Percentiles rank a stretch among this genome's conserved stretches.
Evolutionary conservation across 768 basidiomycete genomes (phyloP).

Genomic region (Lepiota brunneoincarnata): DNA sequence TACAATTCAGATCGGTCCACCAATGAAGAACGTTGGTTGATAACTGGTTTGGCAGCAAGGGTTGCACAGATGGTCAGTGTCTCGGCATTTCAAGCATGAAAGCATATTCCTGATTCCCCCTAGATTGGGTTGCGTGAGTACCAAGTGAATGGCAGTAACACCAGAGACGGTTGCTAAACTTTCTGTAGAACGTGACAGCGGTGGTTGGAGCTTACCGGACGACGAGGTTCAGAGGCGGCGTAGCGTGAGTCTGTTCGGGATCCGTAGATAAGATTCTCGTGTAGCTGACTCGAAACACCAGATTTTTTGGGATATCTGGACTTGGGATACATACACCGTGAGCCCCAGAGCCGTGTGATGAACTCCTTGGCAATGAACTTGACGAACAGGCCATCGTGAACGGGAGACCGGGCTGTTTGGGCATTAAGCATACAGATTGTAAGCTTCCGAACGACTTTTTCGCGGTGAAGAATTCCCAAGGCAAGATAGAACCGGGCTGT

Average conservation of each 20-base stretch:
- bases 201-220: constrained; percentile 41
- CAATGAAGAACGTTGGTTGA: constrained; percentile 46
- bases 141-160: background rate
- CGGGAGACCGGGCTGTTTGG: constrained; percentile 47
- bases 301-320: constrained; percentile 54
- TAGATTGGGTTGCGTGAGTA: constrained; percentile 53
- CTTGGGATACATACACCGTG: constrained; percentile 49
- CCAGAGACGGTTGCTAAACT: constrained; percentile 1
- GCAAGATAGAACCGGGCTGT: constrained; percentile 43
- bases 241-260: constrained; percentile 20
- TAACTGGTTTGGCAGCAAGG: constrained; percentile 41
- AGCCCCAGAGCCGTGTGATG: constrained; percentile 14
- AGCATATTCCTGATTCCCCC: background rate
- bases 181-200: constrained; percentile 46
- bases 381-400: constrained; percentile 40
- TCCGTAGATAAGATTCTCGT: background rate
- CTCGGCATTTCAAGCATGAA: background rate
- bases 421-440: constrained; percentile 49
- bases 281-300: constrained; percentile 13
- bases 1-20: constrained; percentile 39
- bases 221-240: constrained; percentile 48
- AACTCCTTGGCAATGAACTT: constrained; percentile 3
- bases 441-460: constrained; percentile 47
- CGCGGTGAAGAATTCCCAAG: constrained; percentile 24
- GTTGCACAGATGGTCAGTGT: constrained; percentile 43